Conservation (phyloP, 345 rosid genomes). For the Pistacia integerrima region DNA sequence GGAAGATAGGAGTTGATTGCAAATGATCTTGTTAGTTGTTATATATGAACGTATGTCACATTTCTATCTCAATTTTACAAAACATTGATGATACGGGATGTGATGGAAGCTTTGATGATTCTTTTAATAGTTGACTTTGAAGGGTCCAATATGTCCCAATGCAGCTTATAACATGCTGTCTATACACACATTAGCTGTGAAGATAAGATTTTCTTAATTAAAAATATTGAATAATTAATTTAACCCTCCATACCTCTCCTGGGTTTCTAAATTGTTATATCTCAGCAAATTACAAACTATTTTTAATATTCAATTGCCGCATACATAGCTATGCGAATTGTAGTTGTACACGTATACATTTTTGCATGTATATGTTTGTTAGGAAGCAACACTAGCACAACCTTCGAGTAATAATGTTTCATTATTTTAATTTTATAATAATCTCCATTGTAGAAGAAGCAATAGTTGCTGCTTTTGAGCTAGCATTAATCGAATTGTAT, state of each 20-base stretch:
- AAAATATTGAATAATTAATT: background rate
- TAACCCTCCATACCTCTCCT: slow-evolving; percentile 7
- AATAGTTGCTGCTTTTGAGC: too few relatives aligned
- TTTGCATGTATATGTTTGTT: background rate
- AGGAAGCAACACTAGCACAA: background rate
- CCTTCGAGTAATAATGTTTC: background rate
- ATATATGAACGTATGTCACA: too few relatives aligned
- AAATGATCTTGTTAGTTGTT: too few relatives aligned
- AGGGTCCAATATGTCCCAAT: slow-evolving; percentile 20
- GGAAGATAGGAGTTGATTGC: too few relatives aligned
- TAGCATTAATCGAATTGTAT: too few relatives aligned
- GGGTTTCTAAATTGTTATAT: background rate
- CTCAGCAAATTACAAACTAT: too few relatives aligned
- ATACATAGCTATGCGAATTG: background rate
- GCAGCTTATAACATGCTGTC: slow-evolving; percentile 20
- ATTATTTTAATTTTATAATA: too few relatives aligned
- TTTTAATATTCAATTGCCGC: background rate
- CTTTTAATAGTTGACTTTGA: slow-evolving; percentile 3
- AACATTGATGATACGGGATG: background rate
- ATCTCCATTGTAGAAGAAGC: too few relatives aligned
- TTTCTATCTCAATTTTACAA: too few relatives aligned
- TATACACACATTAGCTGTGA: background rate
- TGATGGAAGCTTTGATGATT: background rate
- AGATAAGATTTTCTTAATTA: background rate
- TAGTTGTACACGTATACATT: background rate